A percentile compares a stretch with the other conserved stretches of the same genome.
Conservation (phyloP, 768 basidiomycete genomes). For the Crepidotus variabilis region DNA sequence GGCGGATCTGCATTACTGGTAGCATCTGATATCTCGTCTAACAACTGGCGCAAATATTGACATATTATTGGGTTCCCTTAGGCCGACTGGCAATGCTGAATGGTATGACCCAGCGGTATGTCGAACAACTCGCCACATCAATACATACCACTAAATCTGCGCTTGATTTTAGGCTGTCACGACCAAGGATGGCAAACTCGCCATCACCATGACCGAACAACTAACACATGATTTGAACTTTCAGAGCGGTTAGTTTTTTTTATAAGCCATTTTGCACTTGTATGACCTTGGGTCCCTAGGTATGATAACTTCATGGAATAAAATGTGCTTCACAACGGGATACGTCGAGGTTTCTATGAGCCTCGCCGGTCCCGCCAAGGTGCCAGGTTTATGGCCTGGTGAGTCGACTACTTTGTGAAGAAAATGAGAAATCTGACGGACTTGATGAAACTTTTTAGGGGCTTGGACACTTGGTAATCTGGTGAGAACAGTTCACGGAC, state of each 20-base stretch:
- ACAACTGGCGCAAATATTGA: background rate
- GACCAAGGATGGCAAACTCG: slow-evolving; percentile 73
- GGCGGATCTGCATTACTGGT: slow-evolving; percentile 84
- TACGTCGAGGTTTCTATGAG: slow-evolving; percentile 84
- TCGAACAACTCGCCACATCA: background rate
- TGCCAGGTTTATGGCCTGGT: slow-evolving; percentile 87
- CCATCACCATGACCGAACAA: slow-evolving; percentile 73
- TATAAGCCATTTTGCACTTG: slow-evolving; percentile 27
- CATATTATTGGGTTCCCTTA: slow-evolving; percentile 15
- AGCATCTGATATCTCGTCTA: slow-evolving; percentile 11
- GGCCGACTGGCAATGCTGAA: slow-evolving; percentile 73
- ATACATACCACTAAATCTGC: slow-evolving; percentile 5
- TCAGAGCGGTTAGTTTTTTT: slow-evolving; percentile 54
- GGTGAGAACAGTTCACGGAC: slow-evolving; percentile 26
- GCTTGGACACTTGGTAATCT: slow-evolving; percentile 80
- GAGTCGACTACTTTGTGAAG: slow-evolving; percentile 18
- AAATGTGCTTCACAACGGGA: slow-evolving; percentile 91
- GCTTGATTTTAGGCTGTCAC: slow-evolving; percentile 48
- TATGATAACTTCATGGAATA: slow-evolving; percentile 88
- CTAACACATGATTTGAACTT: slow-evolving; percentile 80
- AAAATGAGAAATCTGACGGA: background rate
- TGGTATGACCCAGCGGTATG: slow-evolving; percentile 77
- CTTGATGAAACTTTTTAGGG: slow-evolving; percentile 25
- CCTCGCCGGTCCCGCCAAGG: slow-evolving; percentile 57
- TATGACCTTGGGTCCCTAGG: slow-evolving; percentile 28